Evolutionary conservation across 495 filamentous ascomycete genomes (phyloP), one percentile per base, ranked within the genome.

Genomic region (Aspergillus ellipticus): DNA sequence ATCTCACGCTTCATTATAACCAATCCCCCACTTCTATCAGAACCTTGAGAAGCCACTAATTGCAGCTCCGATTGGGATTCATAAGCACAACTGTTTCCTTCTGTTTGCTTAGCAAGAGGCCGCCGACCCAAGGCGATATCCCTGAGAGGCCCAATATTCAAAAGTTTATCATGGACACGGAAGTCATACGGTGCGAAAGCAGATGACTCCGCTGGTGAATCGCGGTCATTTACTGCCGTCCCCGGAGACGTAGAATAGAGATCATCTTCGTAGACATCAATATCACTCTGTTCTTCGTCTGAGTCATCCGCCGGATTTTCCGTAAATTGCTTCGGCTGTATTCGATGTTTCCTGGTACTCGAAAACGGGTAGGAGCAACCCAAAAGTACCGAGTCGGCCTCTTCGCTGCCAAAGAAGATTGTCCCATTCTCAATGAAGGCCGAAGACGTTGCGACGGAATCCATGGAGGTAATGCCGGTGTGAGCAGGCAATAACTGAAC

Each of bases 341-440:
- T 70, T 15, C 77, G 74, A 31, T 74, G 66, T 39, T 76, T 74
- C 33, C 77, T 79, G 1, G 70, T 54, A 41, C 69, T 62, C 11
- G 72, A 63, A 58, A 82, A 64, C 64, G 80, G 85, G 21, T 82
- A 81, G 39, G 82, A 82, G 89, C 91, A 97, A 45, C 86, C 85
- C 33, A 97, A 66, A 31, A 99, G 74, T 6, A 89, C 60, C 0
- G 94, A 94, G 61, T 96, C 89, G n/a, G 84, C 81, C 49, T 87
- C 82, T 65, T 93, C 89, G 60, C 88, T 91, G 1, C 93, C 94
- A 15, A 96, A 68, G 65, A 99, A 97, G 31, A 97, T 63, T 49
- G 76, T 82, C n/a, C 85, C 84, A 51, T 82, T 79, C 1, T 84
- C 84, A 11, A 97, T 66, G 28, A 78, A 77, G 28, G 84, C 79